These are phyloP conservation scores for Talaromyces trachyspermus DNA, from an alignment of 495 filamentous ascomycete genomes.

Conservation along the genomic window DNA sequence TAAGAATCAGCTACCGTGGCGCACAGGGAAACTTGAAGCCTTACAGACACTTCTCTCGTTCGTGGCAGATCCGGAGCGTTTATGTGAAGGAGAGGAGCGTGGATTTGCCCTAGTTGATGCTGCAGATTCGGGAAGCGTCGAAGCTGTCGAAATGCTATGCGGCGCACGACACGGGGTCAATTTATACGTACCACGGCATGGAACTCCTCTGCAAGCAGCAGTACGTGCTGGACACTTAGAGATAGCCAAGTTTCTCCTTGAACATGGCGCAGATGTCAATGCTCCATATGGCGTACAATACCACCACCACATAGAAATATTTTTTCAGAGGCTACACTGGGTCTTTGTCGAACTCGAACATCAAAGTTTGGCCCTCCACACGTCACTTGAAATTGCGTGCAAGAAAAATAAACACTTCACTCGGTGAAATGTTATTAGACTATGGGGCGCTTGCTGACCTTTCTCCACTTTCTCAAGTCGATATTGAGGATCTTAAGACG, in stretches of 20 bases:
- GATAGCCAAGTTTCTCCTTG: conserved; percentile 22
- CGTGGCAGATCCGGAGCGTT: conserved; percentile 1
- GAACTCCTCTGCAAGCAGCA: conserved; percentile 22
- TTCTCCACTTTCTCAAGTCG: neutral
- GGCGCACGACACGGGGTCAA: conserved; percentile 22
- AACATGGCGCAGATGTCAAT: conserved; percentile 19
- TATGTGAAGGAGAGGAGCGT: neutral
- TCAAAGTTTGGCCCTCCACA: neutral
- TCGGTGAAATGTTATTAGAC: conserved; percentile 9
- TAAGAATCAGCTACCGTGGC: neutral
- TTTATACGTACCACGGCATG: neutral
- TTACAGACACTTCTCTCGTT: neutral
- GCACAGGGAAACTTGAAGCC: neutral
- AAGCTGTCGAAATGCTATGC: conserved; percentile 8
- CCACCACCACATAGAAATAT: neutral
- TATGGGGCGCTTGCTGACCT: conserved; percentile 6
- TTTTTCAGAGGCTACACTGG: neutral
- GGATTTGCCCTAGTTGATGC: conserved; percentile 6
- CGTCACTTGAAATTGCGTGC: conserved; percentile 8
- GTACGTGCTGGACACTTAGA: conserved; percentile 15
- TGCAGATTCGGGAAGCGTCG: conserved; percentile 12
- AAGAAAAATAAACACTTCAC: neutral
- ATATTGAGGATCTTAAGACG: neutral
- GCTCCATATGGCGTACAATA: neutral
- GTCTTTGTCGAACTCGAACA: neutral